Evolutionary conservation across 441 rosid genomes (phyloP).

Genomic region (Populus hybrid): DNA sequence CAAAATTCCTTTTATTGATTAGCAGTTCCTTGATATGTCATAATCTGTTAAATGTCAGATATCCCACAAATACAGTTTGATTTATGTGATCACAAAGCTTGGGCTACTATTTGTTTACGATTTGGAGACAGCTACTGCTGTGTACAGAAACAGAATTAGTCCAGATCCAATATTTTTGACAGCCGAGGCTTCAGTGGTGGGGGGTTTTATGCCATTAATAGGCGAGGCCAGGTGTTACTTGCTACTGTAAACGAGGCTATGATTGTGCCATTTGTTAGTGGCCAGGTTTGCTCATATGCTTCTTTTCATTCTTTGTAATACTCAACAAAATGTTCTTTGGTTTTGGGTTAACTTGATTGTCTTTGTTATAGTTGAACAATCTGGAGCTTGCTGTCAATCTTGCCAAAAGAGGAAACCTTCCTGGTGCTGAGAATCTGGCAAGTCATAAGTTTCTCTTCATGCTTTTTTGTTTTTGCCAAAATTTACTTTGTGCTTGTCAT

Average conservation of each 20-base stretch:
- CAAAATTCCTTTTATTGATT: slow-evolving; percentile 10
- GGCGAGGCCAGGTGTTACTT: slow-evolving; percentile 95
- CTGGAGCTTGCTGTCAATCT: slow-evolving; percentile 97
- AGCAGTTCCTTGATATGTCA: slow-evolving; percentile 20
- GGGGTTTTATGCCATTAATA: slow-evolving; percentile 98
- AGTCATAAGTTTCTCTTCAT: slow-evolving; percentile 9
- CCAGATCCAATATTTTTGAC: slow-evolving; percentile 99
- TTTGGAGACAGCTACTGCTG: slow-evolving; percentile 97
- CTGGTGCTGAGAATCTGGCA: slow-evolving; percentile 99
- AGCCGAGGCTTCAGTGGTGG: slow-evolving; percentile 79
- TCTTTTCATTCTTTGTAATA: not conserved
- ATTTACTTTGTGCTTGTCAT: not conserved
- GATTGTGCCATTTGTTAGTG: slow-evolving; percentile 93
- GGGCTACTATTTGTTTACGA: slow-evolving; percentile 98
- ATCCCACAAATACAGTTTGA: slow-evolving; percentile 91
- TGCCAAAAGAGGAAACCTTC: slow-evolving; percentile 98
- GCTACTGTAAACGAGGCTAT: slow-evolving; percentile 97
- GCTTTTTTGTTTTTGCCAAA: not conserved
- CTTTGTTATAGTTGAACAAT: slow-evolving; percentile 72
- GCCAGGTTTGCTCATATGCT: slow-evolving; percentile 60
- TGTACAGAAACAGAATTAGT: slow-evolving; percentile 95
- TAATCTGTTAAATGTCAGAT: slow-evolving; percentile 57
- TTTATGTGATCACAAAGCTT: slow-evolving; percentile 94
- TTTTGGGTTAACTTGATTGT: slow-evolving; percentile 2
- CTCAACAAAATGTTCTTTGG: not conserved